Evolutionary conservation across 805 yeast genomes (phyloP), one percentile per base, ranked within the genome.

Genomic region (Vanderwaltozyma yarrowii): DNA sequence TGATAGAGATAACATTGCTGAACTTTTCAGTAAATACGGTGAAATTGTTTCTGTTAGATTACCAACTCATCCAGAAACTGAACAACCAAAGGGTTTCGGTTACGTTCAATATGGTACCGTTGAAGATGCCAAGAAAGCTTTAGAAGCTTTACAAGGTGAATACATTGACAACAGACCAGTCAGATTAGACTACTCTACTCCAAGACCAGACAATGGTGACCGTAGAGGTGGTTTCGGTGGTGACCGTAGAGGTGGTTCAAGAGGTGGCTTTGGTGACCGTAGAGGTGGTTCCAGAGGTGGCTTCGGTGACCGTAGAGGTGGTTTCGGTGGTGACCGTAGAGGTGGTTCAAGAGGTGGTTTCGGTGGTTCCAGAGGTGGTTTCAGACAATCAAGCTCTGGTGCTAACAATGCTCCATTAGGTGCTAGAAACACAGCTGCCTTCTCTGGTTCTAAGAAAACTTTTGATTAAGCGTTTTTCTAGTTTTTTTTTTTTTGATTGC

Each of bases 71-170:
- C 96, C 96, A 58, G 97, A 89, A 65, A 88, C 97, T 49, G 94
- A 87, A 65, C 96, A 89, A 70, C 94, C 95, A 65, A 92, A 92
- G 77, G 98, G 98, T 52, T 92, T 92, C 69, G 98, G 97, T 50
- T 92, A 92, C 67, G 96, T 89, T 41, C 97, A 92, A 70, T 89
- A 75, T 61, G 70, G 82, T 33, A 72, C 80, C 42, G 70, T 83
- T 47, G 97, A 88, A 32, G 95, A 85, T 63, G 96, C 98, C 52
- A 75, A 80, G 65, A 74, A 78, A 45, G 97, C 97, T 40, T 67
- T 83, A 46, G 86, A 80, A 47, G 88, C 82, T 41, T 65, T 87
- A 66, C 83, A 85, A 63, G 97, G 97, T 61, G 81, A 80, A 64
- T 75, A 78, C 69, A 72, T 92, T 54, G 87, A 78, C 46, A 95